Percentiles rank a stretch among this genome's conserved stretches.
Conservation (phyloP, 2,329 filamentous ascomycete species). For the Nothophoma quercina region DNA sequence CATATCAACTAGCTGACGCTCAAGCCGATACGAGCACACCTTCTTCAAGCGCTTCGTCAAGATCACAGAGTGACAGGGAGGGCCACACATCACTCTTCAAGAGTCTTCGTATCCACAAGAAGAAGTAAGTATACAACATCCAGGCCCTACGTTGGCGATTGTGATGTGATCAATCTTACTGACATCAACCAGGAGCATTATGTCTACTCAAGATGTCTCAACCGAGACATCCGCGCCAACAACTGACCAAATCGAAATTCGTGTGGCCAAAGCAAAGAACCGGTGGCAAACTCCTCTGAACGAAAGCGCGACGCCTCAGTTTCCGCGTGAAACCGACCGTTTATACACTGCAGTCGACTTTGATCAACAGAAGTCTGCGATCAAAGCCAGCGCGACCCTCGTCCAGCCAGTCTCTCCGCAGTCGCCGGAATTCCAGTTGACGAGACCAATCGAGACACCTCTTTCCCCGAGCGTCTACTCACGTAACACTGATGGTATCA, state of each 20-base stretch:
- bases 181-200: background rate
- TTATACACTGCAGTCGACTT: constrained; percentile 25
- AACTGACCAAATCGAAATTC: constrained; percentile 48
- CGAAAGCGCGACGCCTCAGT: constrained; percentile 37
- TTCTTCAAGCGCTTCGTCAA: constrained; percentile 14
- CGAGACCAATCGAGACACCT: constrained; percentile 30
- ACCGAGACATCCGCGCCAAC: constrained; percentile 37
- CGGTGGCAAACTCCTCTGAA: constrained; percentile 54
- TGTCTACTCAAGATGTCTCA: background rate
- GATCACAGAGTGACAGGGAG: background rate
- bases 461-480: constrained; percentile 60
- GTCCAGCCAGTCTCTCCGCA: constrained; percentile 4
- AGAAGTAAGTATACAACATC: constrained; percentile 1
- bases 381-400: background rate
- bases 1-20: constrained; percentile 15
- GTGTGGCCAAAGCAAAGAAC: constrained; percentile 49
- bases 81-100: background rate
- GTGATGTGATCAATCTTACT: background rate
- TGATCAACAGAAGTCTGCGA: background rate
- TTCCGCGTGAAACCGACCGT: constrained; percentile 39
- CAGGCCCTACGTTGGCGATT: background rate
- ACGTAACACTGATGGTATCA: constrained; percentile 51
- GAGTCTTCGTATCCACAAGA: background rate
- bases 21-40: constrained; percentile 5
- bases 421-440: constrained; percentile 14